phyloP scores from a whole-genome alignment of 1,139 yeast genomes.

The Kodamaea suecica region DNA sequence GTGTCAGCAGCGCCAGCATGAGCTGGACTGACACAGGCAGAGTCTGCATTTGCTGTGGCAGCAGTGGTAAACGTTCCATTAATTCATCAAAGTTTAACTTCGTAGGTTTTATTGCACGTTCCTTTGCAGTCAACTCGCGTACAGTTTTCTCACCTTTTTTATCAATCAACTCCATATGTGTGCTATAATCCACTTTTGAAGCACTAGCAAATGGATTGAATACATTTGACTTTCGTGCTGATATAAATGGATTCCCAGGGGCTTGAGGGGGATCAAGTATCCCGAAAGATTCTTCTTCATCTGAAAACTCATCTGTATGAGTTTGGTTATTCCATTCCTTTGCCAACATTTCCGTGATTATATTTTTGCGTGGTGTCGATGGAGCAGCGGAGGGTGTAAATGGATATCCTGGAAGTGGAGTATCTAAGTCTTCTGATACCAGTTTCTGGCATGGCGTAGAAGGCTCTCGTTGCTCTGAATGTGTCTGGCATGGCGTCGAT shows the following conservation, averaged over 20 bases:
- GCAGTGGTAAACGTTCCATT: conserved; percentile 4
- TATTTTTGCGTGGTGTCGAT: conserved; percentile 9
- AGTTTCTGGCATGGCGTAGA: too few relatives aligned
- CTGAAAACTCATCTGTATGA: conserved; percentile 9
- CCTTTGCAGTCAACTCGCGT: conserved; percentile 19
- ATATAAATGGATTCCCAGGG: background rate
- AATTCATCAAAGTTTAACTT: conserved; percentile 21
- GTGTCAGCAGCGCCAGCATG: conserved; percentile 1
- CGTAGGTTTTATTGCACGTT: conserved; percentile 27
- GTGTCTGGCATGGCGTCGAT: too few relatives aligned
- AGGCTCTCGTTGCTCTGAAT: too few relatives aligned
- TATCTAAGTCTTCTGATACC: too few relatives aligned
- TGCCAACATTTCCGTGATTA: conserved; percentile 11
- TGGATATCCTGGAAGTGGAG: background rate
- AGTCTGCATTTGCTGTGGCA: conserved; percentile 1
- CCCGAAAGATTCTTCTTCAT: conserved; percentile 9
- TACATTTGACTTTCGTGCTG: conserved; percentile 2
- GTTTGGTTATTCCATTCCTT: conserved; percentile 12
- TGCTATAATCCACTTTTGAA: conserved; percentile 21
- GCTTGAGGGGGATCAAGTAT: background rate
- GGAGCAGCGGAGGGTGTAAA: conserved; percentile 5
- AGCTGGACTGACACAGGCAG: conserved; percentile 5
- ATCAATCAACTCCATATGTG: conserved; percentile 26
- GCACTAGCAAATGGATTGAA: conserved; percentile 4
- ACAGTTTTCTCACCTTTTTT: conserved; percentile 27